A percentile compares a stretch with the other conserved stretches of the same genome.
phyloP scores from a whole-genome alignment of 108 stramenopile species.

The Skeletonema grethae region DNA sequence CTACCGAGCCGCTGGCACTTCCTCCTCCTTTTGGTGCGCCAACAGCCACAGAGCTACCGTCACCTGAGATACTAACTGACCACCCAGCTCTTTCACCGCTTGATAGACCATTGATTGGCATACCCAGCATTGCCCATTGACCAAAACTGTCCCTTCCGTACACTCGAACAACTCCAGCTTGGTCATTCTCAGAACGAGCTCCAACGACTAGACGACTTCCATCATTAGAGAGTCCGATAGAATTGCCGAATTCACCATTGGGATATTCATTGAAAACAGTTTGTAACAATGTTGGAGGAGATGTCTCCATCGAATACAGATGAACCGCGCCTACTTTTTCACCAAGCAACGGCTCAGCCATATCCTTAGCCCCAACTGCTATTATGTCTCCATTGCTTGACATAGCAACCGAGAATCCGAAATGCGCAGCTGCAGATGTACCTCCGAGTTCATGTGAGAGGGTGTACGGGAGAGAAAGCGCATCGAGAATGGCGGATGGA shows the following conservation, averaged over 20 bases:
- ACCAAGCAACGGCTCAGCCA: background rate
- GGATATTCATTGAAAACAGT: background rate
- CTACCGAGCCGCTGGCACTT: background rate
- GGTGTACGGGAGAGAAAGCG: background rate
- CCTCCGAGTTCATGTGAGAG: background rate
- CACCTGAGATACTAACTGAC: background rate
- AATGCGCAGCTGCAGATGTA: background rate
- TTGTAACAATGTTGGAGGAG: background rate
- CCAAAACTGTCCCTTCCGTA: background rate
- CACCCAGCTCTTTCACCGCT: background rate
- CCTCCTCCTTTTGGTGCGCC: slow-evolving; percentile 2
- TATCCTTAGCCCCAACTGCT: slow-evolving; percentile 1
- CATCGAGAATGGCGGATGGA: background rate
- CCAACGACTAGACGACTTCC: background rate
- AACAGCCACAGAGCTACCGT: background rate
- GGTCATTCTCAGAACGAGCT: slow-evolving; percentile 2
- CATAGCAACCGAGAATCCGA: background rate
- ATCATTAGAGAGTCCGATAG: background rate
- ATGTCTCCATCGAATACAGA: background rate
- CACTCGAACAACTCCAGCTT: slow-evolving; percentile 1
- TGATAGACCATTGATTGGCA: background rate
- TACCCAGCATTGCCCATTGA: background rate
- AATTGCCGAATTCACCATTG: background rate
- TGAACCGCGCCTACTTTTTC: background rate
- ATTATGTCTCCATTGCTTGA: background rate